phyloP scores from a whole-genome alignment of 371 early-diverging fungal genomes.

The Mortierella sp. region DNA sequence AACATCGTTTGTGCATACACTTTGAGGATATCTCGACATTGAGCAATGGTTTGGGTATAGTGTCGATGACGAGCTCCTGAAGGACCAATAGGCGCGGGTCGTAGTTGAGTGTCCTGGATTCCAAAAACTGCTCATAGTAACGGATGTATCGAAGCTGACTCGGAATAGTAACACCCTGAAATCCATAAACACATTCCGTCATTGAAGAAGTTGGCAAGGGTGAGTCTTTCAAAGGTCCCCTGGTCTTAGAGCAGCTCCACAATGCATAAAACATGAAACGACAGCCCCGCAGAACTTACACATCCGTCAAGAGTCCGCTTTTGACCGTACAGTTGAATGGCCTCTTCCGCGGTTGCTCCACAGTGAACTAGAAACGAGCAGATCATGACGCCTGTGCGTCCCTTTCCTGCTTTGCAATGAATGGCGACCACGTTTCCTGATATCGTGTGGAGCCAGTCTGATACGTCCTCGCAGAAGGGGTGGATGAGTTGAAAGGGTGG shows the following conservation, averaged over 20 bases:
- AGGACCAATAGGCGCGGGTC: constrained; percentile 37
- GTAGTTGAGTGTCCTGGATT: constrained; percentile 44
- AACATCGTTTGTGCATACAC: constrained; percentile 14
- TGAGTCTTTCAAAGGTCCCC: not conserved
- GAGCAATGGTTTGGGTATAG: constrained; percentile 49
- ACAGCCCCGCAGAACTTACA: constrained; percentile 42
- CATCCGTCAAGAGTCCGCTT: constrained; percentile 68
- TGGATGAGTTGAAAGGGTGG: constrained; percentile 71
- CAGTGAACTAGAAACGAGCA: constrained; percentile 70
- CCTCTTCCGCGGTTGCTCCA: constrained; percentile 63
- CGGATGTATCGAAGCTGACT: constrained; percentile 74
- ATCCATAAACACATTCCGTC: not conserved
- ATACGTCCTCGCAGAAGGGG: constrained; percentile 72
- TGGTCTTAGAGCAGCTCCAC: not conserved
- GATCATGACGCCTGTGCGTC: constrained; percentile 81
- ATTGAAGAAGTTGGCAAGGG: not conserved
- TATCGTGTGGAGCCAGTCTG: constrained; percentile 64
- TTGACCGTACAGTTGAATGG: constrained; percentile 68
- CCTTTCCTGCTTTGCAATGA: constrained; percentile 88
- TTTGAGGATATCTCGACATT: constrained; percentile 22
- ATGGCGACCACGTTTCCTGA: constrained; percentile 71
- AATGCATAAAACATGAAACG: not conserved
- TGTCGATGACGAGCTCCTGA: constrained; percentile 37
- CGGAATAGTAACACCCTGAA: constrained; percentile 77
- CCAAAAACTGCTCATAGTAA: constrained; percentile 67